Conservation (phyloP, 306 rosid genomes). For the Trifolium dubium region DNA sequence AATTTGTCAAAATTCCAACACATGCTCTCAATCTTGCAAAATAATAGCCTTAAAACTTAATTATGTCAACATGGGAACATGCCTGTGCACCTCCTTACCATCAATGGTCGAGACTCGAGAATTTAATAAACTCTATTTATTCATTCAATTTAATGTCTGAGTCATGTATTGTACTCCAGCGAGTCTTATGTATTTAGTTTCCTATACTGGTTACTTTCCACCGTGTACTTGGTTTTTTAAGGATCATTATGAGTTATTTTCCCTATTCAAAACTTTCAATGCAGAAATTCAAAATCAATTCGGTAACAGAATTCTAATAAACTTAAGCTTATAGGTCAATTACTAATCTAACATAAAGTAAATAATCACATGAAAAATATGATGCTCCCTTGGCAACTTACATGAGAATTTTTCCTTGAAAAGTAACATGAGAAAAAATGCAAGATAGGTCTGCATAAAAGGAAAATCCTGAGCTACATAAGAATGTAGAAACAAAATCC, state of each 20-base stretch:
- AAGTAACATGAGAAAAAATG: constrained; percentile 84
- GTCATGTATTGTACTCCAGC: background rate
- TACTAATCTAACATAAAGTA: constrained; percentile 23
- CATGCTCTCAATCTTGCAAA: background rate
- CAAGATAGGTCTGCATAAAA: constrained; percentile 71
- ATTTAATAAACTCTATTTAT: background rate
- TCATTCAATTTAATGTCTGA: background rate
- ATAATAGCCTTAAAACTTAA: constrained; percentile 5
- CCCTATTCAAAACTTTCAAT: background rate
- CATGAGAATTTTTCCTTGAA: constrained; percentile 75
- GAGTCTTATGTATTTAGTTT: background rate
- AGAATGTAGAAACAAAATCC: constrained; percentile 33
- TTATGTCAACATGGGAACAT: constrained; percentile 7
- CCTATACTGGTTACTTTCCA: background rate
- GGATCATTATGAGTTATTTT: constrained; percentile 4
- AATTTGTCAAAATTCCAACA: constrained; percentile 6
- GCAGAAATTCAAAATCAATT: background rate
- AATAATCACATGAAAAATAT: constrained; percentile 14
- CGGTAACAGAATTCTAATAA: constrained; percentile 8
- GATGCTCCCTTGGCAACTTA: constrained; percentile 52
- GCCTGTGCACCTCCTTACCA: background rate
- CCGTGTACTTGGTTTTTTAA: background rate
- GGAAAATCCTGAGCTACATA: constrained; percentile 40
- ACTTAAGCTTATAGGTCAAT: constrained; percentile 8
- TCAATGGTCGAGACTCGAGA: background rate